These are phyloP conservation scores for Prunella vulgaris DNA, from an alignment of 257 asterid genomes.

Conservation along the genomic window DNA sequence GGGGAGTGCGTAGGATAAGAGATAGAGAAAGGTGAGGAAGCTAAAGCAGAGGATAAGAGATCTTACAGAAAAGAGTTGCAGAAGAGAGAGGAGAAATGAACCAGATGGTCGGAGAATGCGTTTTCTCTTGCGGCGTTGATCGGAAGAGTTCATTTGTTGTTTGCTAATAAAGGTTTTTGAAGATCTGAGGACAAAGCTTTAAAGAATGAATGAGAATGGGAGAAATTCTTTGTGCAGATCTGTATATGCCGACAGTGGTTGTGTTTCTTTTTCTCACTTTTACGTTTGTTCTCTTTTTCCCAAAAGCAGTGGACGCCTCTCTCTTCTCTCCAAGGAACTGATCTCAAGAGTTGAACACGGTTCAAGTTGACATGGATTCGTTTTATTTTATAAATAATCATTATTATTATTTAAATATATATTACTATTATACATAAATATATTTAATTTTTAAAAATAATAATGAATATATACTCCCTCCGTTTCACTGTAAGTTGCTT, in stretches of 20 bases:
- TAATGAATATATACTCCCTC: too few relatives aligned
- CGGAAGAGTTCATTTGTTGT: conserved; percentile 59
- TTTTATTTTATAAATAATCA: too few relatives aligned
- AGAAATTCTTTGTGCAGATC: conserved; percentile 29
- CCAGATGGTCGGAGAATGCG: conserved; percentile 44
- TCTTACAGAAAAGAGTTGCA: conserved; percentile 56
- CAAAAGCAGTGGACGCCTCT: too few relatives aligned
- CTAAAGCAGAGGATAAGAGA: conserved; percentile 48
- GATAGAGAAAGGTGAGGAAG: conserved; percentile 45
- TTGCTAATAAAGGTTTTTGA: neutral
- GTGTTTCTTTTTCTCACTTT: conserved; percentile 7
- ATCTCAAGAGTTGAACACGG: too few relatives aligned
- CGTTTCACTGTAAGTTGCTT: too few relatives aligned
- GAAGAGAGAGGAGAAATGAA: conserved; percentile 21
- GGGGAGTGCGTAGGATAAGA: conserved; percentile 41
- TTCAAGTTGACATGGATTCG: too few relatives aligned
- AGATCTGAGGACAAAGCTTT: neutral
- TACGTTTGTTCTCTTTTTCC: conserved; percentile 13
- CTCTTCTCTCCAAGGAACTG: too few relatives aligned
- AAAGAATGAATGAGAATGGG: conserved; percentile 17
- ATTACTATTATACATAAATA: too few relatives aligned
- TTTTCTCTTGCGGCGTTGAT: conserved; percentile 80
- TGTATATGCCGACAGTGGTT: conserved; percentile 46
- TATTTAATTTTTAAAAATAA: too few relatives aligned
- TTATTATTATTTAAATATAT: too few relatives aligned